phyloP scores from a whole-genome alignment of 371 early-diverging fungal genomes.

The Mortierella sp. region DNA sequence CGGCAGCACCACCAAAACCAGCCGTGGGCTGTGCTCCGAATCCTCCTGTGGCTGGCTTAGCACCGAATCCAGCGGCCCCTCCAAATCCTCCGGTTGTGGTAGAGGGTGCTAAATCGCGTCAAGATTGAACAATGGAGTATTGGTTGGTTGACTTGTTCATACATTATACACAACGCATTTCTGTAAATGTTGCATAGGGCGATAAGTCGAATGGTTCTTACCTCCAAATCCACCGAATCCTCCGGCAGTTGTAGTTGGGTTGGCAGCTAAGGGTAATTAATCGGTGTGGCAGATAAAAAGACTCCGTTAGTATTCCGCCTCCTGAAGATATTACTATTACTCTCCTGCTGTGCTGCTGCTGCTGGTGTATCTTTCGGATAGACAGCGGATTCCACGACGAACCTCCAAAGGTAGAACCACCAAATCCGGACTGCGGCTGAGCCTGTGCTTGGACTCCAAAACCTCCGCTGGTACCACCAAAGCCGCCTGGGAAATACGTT shows the following conservation, averaged over 20 bases:
- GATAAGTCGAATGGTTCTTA: constrained; percentile 8
- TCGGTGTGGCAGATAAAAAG: not conserved
- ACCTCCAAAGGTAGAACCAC: constrained; percentile 68
- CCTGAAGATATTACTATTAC: not conserved
- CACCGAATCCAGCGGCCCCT: constrained; percentile 59
- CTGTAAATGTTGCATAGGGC: too few species aligned
- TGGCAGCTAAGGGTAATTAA: constrained; percentile 59
- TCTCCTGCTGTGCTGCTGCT: not conserved
- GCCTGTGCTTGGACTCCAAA: constrained; percentile 72
- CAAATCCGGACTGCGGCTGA: constrained; percentile 63
- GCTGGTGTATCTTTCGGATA: not conserved
- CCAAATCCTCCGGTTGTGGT: constrained; percentile 64
- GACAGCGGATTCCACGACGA: constrained; percentile 7
- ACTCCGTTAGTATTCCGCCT: not conserved
- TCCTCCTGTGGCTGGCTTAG: constrained; percentile 57
- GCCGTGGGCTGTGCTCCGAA: constrained; percentile 55
- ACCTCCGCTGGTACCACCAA: constrained; percentile 56
- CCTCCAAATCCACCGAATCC: constrained; percentile 60
- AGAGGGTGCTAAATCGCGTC: constrained; percentile 28
- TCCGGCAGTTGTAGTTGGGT: constrained; percentile 59
- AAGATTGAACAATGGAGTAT: not conserved
- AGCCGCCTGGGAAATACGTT: constrained; percentile 30
- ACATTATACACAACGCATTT: not conserved
- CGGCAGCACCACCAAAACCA: constrained; percentile 56
- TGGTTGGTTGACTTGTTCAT: not conserved